phyloP scores from a whole-genome alignment of 257 asterid genomes.

The Solanum phureja region DNA sequence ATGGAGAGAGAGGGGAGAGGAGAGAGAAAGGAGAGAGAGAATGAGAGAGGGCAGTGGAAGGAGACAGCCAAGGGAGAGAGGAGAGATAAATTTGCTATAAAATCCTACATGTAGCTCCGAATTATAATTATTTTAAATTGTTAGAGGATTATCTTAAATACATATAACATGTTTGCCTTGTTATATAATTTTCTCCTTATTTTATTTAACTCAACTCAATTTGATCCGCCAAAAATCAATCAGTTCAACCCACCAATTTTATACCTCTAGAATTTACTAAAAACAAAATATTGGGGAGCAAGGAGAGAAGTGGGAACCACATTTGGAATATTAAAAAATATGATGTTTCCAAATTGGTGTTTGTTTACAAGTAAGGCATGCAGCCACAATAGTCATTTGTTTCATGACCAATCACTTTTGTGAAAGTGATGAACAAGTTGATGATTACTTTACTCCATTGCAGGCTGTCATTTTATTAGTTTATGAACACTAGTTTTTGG shows the following conservation, averaged over 20 bases:
- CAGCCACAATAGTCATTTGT: not conserved
- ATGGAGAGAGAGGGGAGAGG: no score
- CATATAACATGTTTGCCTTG: no score
- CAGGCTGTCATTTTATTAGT: not conserved
- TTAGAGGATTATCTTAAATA: no score
- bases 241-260: not conserved
- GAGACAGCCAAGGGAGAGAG: no score
- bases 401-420: not conserved
- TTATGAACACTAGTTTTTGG: not conserved
- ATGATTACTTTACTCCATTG: not conserved
- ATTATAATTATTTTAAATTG: no score
- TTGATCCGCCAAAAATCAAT: rapidly evolving
- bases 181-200: no score
- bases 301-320: not conserved
- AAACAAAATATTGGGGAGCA: not conserved
- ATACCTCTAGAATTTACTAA: not conserved
- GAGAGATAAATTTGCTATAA: no score
- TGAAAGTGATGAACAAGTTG: not conserved
- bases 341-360: not conserved
- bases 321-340: not conserved
- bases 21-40: no score
- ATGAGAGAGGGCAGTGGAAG: no score
- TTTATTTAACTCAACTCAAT: not conserved
- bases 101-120: no score
- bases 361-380: not conserved